Conservation (phyloP, 1,284 basidiomycete genomes). For the Mycena citricolor region DNA sequence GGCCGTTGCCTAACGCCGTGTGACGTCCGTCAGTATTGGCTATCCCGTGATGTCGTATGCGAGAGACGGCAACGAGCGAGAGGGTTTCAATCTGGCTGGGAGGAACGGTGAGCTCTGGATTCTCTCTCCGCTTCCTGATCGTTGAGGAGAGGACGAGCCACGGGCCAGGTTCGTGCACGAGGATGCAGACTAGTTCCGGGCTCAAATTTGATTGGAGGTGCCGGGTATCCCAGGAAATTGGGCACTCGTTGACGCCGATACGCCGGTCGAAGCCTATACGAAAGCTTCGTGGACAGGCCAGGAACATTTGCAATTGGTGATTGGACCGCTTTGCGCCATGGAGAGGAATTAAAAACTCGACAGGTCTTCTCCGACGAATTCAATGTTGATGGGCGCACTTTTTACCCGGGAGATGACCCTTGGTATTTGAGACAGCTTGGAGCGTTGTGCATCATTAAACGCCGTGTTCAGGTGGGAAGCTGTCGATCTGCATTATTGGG, state of each 20-base stretch:
- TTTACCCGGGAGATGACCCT: constrained; percentile 16
- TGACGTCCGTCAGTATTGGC: constrained; percentile 54
- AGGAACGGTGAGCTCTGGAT: constrained; percentile 4
- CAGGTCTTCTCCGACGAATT: constrained; percentile 77
- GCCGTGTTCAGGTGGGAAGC: constrained; percentile 4
- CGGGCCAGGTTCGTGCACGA: constrained; percentile 8
- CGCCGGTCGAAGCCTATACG: constrained; percentile 54
- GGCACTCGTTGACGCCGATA: constrained; percentile 77
- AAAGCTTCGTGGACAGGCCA: constrained; percentile 44
- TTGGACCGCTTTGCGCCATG: background rate
- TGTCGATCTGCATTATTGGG: constrained; percentile 53
- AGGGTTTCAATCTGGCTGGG: constrained; percentile 57
- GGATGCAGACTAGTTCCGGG: no score
- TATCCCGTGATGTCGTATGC: constrained; percentile 79
- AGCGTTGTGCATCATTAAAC: background rate
- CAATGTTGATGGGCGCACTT: constrained; percentile 58
- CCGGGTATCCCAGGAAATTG: constrained; percentile 64
- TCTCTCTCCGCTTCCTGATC: no score
- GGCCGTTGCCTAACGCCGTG: background rate
- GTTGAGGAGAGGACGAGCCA: background rate
- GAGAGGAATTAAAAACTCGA: no score
- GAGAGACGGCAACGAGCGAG: constrained; percentile 44
- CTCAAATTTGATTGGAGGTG: constrained; percentile 57
- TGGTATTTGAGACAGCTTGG: constrained; percentile 44
- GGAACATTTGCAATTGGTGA: constrained; percentile 27